Evolutionary conservation across 306 rosid species (phyloP).

Genomic region (Gynostemma pentaphyllum): DNA sequence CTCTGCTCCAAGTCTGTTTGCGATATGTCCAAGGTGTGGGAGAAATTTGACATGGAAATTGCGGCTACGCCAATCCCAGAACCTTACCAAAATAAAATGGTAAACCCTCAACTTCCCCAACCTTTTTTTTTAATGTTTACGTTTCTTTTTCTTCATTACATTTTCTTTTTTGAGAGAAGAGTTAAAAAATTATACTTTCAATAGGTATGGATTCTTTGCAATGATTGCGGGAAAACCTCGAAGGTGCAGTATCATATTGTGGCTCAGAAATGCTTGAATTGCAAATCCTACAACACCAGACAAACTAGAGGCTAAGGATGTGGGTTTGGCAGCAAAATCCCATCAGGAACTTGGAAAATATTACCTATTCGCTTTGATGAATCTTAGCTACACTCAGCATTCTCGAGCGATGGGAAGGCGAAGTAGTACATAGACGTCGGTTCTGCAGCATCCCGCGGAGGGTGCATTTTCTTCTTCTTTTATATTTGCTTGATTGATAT

Average conservation of each 20-base stretch:
- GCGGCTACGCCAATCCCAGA: slow-evolving; percentile 75
- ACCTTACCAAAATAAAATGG: slow-evolving; percentile 46
- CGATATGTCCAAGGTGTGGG: slow-evolving; percentile 93
- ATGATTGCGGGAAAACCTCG: slow-evolving; percentile 62
- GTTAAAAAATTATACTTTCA: neutral
- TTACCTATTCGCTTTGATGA: too few species aligned
- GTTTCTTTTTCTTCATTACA: neutral
- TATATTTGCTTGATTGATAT: neutral
- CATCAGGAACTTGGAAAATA: too few species aligned
- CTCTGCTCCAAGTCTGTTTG: slow-evolving; percentile 78
- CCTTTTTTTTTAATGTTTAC: neutral
- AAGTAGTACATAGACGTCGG: too few species aligned
- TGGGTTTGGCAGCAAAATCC: neutral
- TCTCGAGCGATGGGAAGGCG: neutral
- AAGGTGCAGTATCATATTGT: slow-evolving; percentile 53
- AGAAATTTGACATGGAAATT: slow-evolving; percentile 64
- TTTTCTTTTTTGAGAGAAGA: neutral
- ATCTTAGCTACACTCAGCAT: neutral
- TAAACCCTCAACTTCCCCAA: slow-evolving; percentile 12
- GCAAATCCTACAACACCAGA: slow-evolving; percentile 82
- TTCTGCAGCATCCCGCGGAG: neutral
- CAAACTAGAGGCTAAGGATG: slow-evolving; percentile 51
- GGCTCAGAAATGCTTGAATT: slow-evolving; percentile 65
- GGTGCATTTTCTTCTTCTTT: neutral
- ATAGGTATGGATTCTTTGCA: slow-evolving; percentile 85